Percentiles rank a stretch among this genome's conserved stretches.
phyloP scores from a whole-genome alignment of 208 protist genomes.

The Trypanosoma brucei region DNA sequence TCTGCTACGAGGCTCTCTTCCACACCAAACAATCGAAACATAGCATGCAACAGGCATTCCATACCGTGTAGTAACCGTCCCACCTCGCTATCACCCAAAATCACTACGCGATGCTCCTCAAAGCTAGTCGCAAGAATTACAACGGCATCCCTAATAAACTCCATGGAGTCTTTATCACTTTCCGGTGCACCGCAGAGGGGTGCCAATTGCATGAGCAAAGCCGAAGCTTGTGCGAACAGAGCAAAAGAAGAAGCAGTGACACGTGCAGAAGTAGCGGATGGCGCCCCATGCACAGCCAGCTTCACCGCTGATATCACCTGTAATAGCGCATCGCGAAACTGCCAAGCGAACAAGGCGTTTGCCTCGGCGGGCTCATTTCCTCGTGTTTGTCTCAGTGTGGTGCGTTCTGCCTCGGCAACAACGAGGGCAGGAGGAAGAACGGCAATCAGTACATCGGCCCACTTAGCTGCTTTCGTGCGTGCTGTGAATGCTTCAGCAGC shows the following conservation, averaged over 20 bases:
- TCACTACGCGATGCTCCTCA: slow-evolving; percentile 8
- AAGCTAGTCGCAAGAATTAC: slow-evolving; percentile 47
- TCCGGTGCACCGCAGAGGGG: slow-evolving; percentile 4
- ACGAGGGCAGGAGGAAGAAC: slow-evolving; percentile 10
- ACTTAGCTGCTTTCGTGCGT: background rate
- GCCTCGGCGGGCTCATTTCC: background rate
- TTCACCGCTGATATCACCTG: slow-evolving; percentile 5
- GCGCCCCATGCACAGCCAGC: background rate
- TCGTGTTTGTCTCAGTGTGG: background rate
- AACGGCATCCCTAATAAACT: slow-evolving; percentile 46
- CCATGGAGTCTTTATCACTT: slow-evolving; percentile 31
- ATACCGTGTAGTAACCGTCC: slow-evolving; percentile 56
- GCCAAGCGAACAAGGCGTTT: slow-evolving; percentile 5
- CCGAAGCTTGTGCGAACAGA: slow-evolving; percentile 58
- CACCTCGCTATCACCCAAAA: slow-evolving; percentile 27
- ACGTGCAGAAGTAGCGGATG: background rate
- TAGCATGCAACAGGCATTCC: slow-evolving; percentile 49
- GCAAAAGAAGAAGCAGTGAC: slow-evolving; percentile 29
- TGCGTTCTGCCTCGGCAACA: slow-evolving; percentile 15
- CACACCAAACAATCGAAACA: slow-evolving; percentile 46
- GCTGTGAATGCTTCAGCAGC: background rate
- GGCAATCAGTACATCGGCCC: slow-evolving; percentile 18
- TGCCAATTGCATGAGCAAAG: slow-evolving; percentile 48
- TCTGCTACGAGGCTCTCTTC: slow-evolving; percentile 13
- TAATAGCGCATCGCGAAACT: slow-evolving; percentile 3